Percentiles rank a stretch among this genome's conserved stretches.
Conservation (phyloP, 768 basidiomycete species). For the Leccinum barrowsii region DNA sequence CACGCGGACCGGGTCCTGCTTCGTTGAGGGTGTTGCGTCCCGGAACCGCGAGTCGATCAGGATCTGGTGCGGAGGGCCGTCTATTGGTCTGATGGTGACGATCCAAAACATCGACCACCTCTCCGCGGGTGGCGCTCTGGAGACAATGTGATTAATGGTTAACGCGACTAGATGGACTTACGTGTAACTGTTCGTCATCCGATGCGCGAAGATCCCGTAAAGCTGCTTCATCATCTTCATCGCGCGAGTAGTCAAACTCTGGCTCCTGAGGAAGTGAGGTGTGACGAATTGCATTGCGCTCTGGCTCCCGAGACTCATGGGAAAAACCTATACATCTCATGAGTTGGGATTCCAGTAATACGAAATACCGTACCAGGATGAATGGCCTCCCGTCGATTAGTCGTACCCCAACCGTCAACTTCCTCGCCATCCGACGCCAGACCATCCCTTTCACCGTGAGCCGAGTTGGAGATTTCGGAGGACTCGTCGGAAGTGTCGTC, state of each 20-base stretch:
- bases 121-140: not conserved
- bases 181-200: not conserved
- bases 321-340: not conserved
- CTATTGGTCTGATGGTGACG: not conserved
- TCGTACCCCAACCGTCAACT: not conserved
- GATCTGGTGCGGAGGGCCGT: not conserved
- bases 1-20: not conserved
- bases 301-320: not conserved
- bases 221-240: not conserved
- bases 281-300: not conserved
- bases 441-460: not conserved
- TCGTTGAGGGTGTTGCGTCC: not conserved
- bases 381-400: not conserved
- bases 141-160: not conserved
- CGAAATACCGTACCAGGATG: not conserved
- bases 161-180: not conserved
- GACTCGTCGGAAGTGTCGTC: not conserved
- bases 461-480: not conserved
- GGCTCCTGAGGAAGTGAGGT: not conserved
- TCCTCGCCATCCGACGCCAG: not conserved
- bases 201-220: not conserved
- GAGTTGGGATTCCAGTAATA: not conserved
- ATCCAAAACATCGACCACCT: not conserved
- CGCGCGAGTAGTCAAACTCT: not conserved
- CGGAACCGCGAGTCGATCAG: not conserved